Percentiles rank a stretch among this genome's conserved stretches.
These are phyloP conservation scores for Fremontodendron californicum DNA, from an alignment of 345 rosid species.

Conservation along the genomic window DNA sequence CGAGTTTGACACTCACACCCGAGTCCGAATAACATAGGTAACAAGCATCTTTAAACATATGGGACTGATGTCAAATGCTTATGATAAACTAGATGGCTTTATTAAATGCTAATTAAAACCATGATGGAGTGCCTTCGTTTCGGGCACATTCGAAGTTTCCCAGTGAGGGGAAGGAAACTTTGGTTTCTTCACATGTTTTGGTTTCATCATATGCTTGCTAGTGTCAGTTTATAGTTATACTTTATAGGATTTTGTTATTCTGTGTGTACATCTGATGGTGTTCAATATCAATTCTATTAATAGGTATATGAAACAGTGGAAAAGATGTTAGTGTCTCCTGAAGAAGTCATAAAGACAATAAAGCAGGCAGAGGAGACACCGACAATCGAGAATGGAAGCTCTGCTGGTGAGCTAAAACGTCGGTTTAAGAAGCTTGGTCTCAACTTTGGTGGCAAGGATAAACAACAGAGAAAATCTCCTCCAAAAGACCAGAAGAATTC, in stretches of 20 bases:
- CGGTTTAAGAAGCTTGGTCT: conserved; percentile 61
- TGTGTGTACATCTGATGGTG: background rate
- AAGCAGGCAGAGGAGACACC: conserved; percentile 36
- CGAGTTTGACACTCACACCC: too few relatives aligned
- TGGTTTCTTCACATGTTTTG: background rate
- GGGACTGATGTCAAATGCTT: background rate
- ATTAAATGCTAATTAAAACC: background rate
- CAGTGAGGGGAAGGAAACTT: background rate
- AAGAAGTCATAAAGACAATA: conserved; percentile 56
- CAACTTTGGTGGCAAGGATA: conserved; percentile 65
- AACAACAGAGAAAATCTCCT: conserved; percentile 39
- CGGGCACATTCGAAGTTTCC: background rate
- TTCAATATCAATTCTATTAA: conserved; percentile 6
- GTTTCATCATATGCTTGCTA: background rate
- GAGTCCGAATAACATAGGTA: too few relatives aligned
- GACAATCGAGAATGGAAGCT: background rate
- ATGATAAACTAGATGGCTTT: background rate
- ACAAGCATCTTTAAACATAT: background rate
- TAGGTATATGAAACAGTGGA: conserved; percentile 93
- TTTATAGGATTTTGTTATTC: background rate
- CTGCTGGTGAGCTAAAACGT: conserved; percentile 46
- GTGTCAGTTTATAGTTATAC: background rate
- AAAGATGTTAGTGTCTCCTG: conserved; percentile 61
- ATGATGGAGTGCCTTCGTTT: background rate
- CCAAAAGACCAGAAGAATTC: conserved; percentile 40